Percentiles rank a stretch among this genome's conserved stretches.
phyloP scores from a whole-genome alignment of 331 rosid genomes.

The Acacia pycnantha region DNA sequence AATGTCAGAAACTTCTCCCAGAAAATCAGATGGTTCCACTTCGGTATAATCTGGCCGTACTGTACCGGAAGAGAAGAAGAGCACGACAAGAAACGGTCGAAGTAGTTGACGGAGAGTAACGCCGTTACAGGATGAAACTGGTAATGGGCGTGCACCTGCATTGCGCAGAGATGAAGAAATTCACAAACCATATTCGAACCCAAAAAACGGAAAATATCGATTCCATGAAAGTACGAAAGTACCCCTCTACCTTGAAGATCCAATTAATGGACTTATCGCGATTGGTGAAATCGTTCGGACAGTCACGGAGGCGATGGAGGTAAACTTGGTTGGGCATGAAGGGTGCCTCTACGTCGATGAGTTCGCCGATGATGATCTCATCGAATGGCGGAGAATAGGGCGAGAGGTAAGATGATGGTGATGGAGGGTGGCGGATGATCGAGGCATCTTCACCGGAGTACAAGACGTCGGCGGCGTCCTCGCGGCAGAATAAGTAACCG shows the following conservation, averaged over 20 bases:
- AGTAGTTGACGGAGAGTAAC: slow-evolving; percentile 65
- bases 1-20: neutral
- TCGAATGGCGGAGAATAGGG: slow-evolving; percentile 14
- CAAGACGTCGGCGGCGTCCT: slow-evolving; percentile 26
- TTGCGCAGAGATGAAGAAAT: neutral
- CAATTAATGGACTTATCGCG: slow-evolving; percentile 76
- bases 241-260: slow-evolving; percentile 57
- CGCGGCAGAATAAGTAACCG: slow-evolving; percentile 32
- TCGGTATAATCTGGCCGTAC: neutral
- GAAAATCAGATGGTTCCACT: neutral
- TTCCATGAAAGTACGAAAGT: neutral
- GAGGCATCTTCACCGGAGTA: neutral
- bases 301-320: slow-evolving; percentile 41
- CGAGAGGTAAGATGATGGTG: neutral
- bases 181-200: neutral
- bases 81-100: slow-evolving; percentile 74
- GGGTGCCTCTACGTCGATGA: slow-evolving; percentile 43
- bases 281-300: slow-evolving; percentile 39
- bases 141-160: slow-evolving; percentile 58
- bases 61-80: slow-evolving; percentile 55
- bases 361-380: slow-evolving; percentile 22
- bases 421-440: slow-evolving; percentile 13
- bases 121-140: slow-evolving; percentile 66
- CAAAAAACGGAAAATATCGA: neutral
- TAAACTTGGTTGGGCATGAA: slow-evolving; percentile 50